Evolutionary conservation across 2,329 filamentous ascomycete species (phyloP).

Genomic region (Volutella citrinella): DNA sequence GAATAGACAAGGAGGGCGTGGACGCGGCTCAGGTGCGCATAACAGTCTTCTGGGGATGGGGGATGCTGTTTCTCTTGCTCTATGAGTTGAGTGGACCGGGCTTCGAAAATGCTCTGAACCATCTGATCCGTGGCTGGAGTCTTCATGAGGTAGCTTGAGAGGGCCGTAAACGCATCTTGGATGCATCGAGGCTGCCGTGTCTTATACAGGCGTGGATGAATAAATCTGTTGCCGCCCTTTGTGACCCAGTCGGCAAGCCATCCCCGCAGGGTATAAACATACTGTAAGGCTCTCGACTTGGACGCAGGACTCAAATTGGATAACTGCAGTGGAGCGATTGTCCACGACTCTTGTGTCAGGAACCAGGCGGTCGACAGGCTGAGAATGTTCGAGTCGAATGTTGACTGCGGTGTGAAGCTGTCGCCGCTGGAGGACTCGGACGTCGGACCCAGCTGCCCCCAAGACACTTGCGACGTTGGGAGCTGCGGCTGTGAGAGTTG

Average conservation of each 20-base stretch:
- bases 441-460: too few species aligned
- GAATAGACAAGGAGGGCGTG: slow-evolving; percentile 3
- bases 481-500: neutral
- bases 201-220: neutral
- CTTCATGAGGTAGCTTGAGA: too few species aligned
- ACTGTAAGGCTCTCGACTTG: neutral
- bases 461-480: neutral
- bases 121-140: too few species aligned
- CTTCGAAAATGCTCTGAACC: slow-evolving; percentile 1
- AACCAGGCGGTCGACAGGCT: slow-evolving; percentile 2
- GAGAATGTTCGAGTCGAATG: neutral
- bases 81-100: neutral
- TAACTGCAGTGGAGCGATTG: neutral
- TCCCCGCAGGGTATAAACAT: neutral
- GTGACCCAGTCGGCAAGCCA: slow-evolving; percentile 1
- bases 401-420: too few species aligned
- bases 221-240: neutral
- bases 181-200: neutral
- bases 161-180: too few species aligned
- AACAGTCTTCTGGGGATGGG: slow-evolving; percentile 1
- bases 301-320: neutral
- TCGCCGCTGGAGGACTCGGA: too few species aligned
- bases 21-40: slow-evolving; percentile 3
- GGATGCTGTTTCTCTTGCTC: too few species aligned
- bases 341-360: slow-evolving; percentile 1